These are phyloP conservation scores for Candida odintsovae DNA, from an alignment of 805 yeast species.

Conservation along the genomic window DNA sequence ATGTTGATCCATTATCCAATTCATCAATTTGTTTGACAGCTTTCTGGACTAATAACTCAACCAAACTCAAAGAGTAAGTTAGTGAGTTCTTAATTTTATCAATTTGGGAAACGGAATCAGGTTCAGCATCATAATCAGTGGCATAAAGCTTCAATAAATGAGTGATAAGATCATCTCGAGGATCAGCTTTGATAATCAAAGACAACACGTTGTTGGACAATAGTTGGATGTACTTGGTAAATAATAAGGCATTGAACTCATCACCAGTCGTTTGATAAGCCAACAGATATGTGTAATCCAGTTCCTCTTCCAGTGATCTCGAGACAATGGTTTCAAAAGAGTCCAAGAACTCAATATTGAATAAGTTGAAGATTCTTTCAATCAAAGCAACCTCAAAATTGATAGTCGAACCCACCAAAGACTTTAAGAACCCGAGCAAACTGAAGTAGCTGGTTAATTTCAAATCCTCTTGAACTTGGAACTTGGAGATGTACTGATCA, in stretches of 20 bases:
- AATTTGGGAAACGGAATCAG: slow-evolving; percentile 14
- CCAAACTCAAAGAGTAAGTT: slow-evolving; percentile 4
- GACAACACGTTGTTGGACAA: slow-evolving; percentile 13
- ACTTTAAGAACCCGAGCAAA: slow-evolving; percentile 32
- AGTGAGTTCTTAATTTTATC: slow-evolving; percentile 18
- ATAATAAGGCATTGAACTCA: slow-evolving; percentile 28
- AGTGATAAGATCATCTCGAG: neutral
- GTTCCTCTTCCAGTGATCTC: slow-evolving; percentile 27
- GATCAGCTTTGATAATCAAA: slow-evolving; percentile 1
- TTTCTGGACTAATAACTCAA: slow-evolving; percentile 13
- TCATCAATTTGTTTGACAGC: slow-evolving; percentile 19
- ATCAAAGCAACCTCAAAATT: slow-evolving; percentile 15
- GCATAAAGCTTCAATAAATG: slow-evolving; percentile 27
- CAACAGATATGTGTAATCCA: slow-evolving; percentile 27
- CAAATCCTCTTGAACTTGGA: slow-evolving; percentile 9
- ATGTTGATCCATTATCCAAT: slow-evolving; percentile 53
- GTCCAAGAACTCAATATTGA: slow-evolving; percentile 14
- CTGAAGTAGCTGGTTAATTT: slow-evolving; percentile 26
- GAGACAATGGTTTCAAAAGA: slow-evolving; percentile 23
- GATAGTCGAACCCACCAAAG: slow-evolving; percentile 19
- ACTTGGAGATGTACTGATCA: slow-evolving; percentile 20
- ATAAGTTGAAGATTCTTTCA: slow-evolving; percentile 24
- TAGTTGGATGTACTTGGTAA: slow-evolving; percentile 23
- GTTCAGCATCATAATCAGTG: slow-evolving; percentile 23
- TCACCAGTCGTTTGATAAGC: slow-evolving; percentile 31